These are phyloP conservation scores for Bipolaris bicolor DNA, from an alignment of 2,329 filamentous ascomycete genomes.

Conservation along the genomic window DNA sequence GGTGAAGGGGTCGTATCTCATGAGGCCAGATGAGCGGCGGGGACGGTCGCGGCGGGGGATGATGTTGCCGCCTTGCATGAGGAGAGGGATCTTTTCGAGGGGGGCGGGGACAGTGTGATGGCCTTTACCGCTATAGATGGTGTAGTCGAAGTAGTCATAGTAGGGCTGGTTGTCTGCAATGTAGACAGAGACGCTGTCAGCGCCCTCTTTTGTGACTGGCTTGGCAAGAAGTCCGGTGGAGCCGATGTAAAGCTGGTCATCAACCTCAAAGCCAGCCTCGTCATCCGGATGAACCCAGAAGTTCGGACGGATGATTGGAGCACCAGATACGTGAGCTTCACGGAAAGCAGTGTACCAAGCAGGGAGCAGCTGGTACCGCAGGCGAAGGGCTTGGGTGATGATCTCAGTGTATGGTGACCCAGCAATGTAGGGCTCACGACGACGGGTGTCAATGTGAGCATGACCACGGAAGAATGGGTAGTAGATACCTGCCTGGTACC, in stretches of 20 bases:
- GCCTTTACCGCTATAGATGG: slow-evolving; percentile 73
- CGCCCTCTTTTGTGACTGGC: slow-evolving; percentile 81
- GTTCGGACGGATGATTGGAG: slow-evolving; percentile 88
- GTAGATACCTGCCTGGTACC: slow-evolving; percentile 96
- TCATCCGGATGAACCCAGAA: slow-evolving; percentile 90
- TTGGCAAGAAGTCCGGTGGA: slow-evolving; percentile 90
- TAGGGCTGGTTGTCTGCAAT: slow-evolving; percentile 88
- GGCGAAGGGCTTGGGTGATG: slow-evolving; percentile 82
- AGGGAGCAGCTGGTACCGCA: slow-evolving; percentile 88
- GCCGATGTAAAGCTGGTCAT: slow-evolving; percentile 93
- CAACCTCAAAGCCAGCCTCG: slow-evolving; percentile 84
- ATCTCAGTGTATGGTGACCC: slow-evolving; percentile 85
- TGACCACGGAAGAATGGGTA: slow-evolving; percentile 98
- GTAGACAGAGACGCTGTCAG: slow-evolving; percentile 77
- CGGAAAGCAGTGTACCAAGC: slow-evolving; percentile 98
- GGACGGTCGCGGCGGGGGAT: slow-evolving; percentile 88
- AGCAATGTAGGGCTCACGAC: slow-evolving; percentile 88
- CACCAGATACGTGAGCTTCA: slow-evolving; percentile 79
- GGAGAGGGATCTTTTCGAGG: slow-evolving; percentile 82
- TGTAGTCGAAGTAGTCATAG: slow-evolving; percentile 94
- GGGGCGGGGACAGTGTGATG: slow-evolving; percentile 77
- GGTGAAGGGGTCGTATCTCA: slow-evolving; percentile 95
- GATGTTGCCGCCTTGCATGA: slow-evolving; percentile 93
- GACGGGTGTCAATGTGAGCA: slow-evolving; percentile 93
- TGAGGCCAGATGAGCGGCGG: slow-evolving; percentile 81